Base-by-base conservation (phyloP, 106 monocot genomes). In the Agapanthus africanus region DNA sequence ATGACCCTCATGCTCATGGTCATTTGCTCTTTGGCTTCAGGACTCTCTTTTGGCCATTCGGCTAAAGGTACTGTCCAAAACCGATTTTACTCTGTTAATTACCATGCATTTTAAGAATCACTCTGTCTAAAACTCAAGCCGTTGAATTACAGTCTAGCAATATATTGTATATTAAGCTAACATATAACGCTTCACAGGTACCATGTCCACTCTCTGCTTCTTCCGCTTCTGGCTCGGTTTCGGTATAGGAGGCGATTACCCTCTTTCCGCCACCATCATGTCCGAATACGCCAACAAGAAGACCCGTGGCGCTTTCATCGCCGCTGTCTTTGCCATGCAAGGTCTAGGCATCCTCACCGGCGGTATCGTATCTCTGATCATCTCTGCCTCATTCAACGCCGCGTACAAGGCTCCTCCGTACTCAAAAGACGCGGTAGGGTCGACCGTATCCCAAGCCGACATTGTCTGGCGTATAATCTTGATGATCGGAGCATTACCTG, bases 191-290 rank as follows among this genome's bases (percentile, higher is more conserved):
- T n/a, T n/a, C n/a, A n/a, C n/a, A n/a, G n/a, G n/a, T n/a, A 74
- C 77, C 59, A 81, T 93, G 71, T 74, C 85, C 59, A 88, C 93
- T 0, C 85, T 93, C 39, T 88, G 92, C 77, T 93, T 93, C 75
- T 88, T 88, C 74, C 88, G 91, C 21, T 92, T 92, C 83, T 92
- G 88, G 88, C 88, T 92, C 50, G 91, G 91, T n/a, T 88, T 92
- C 71, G 91, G 91, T 67, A 93, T 93, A 79, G 93, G 93, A 27
- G 93, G 93, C 9, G 93, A 93, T 63, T 93, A 93, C 59, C 89
- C 89, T 0, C 79, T 88, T 52, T 88, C 88, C 61, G 93, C 93
- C 71, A 93, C 93, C 65, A 93, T 93, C 83, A 93, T 93, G 93
- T 93, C 93, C 4, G 88, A 93, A 74, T 93, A 93, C 68, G 88